These are phyloP conservation scores for Microbotryum lychnidis-dioicae DNA, from an alignment of 1,284 basidiomycete genomes.

Conservation along the genomic window DNA sequence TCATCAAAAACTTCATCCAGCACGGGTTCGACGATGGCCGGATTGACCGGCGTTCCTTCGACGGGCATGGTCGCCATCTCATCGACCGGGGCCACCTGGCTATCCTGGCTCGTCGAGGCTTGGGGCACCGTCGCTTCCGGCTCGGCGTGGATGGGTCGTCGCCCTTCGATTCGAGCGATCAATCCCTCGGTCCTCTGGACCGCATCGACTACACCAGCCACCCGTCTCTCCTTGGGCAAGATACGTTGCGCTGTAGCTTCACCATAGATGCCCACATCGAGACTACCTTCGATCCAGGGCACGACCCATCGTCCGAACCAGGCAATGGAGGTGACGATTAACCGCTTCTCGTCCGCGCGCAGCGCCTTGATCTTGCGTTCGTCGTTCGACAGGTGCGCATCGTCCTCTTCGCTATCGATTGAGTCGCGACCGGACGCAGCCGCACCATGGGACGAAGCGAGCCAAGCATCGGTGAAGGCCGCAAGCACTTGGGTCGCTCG, in stretches of 20 bases:
- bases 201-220: slow-evolving; percentile 6
- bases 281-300: slow-evolving; percentile 29
- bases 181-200: slow-evolving; percentile 16
- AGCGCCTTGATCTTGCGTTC: slow-evolving; percentile 4
- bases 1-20: too few relatives aligned
- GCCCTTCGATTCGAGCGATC: slow-evolving; percentile 20
- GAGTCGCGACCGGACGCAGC: not conserved
- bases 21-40: too few relatives aligned
- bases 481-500: slow-evolving; percentile 26
- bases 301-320: slow-evolving; percentile 29
- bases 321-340: slow-evolving; percentile 11
- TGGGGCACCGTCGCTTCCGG: too few relatives aligned
- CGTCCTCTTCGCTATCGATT: not conserved
- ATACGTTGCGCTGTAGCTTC: slow-evolving; percentile 6
- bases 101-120: too few relatives aligned
- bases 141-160: not conserved
- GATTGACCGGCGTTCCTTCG: too few relatives aligned
- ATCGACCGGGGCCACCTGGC: too few relatives aligned
- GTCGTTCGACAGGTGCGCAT: slow-evolving; percentile 7
- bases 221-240: not conserved
- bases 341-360: slow-evolving; percentile 16
- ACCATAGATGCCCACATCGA: slow-evolving; percentile 28
- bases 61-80: too few relatives aligned
- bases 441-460: slow-evolving; percentile 1
- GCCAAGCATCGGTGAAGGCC: slow-evolving; percentile 31